Percentiles rank a stretch among this genome's conserved stretches.
These are phyloP conservation scores for Leccinum olivaceopallidum DNA, from an alignment of 768 basidiomycete genomes.

Conservation along the genomic window DNA sequence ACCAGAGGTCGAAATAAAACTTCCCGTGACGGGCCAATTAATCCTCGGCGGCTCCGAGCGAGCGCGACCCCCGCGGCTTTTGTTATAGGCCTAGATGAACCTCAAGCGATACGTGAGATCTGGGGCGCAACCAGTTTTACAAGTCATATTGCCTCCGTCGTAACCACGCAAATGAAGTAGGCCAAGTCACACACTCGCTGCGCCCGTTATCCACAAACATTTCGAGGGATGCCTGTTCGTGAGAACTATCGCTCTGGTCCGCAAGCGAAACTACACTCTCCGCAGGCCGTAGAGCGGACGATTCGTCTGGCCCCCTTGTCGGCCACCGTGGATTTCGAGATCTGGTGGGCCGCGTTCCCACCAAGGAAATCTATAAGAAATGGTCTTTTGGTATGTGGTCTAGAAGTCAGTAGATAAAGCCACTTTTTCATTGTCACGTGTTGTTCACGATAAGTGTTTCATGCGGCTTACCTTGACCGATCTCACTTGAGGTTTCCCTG, in stretches of 20 bases:
- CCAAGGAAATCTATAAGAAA: neutral
- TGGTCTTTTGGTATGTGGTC: neutral
- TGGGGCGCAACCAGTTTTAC: neutral
- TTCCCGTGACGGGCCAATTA: neutral
- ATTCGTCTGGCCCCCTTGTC: neutral
- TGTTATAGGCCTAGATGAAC: neutral
- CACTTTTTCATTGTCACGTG: neutral
- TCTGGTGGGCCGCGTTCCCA: neutral
- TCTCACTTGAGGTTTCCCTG: neutral
- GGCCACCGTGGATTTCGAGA: neutral
- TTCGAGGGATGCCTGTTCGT: neutral
- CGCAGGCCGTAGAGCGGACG: neutral
- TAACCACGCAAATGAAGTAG: neutral
- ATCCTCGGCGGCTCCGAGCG: neutral
- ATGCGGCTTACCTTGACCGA: neutral
- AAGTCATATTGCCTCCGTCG: neutral
- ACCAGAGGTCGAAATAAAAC: neutral
- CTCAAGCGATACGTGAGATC: neutral
- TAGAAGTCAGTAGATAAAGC: neutral
- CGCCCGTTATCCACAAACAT: neutral
- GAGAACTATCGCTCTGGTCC: neutral
- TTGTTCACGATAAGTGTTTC: neutral
- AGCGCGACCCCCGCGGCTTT: neutral
- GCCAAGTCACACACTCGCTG: neutral
- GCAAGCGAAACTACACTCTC: neutral